A percentile compares a stretch with the other conserved stretches of the same genome.
phyloP scores from a whole-genome alignment of 495 filamentous ascomycete genomes.

The Penicillium longicatenatum region DNA sequence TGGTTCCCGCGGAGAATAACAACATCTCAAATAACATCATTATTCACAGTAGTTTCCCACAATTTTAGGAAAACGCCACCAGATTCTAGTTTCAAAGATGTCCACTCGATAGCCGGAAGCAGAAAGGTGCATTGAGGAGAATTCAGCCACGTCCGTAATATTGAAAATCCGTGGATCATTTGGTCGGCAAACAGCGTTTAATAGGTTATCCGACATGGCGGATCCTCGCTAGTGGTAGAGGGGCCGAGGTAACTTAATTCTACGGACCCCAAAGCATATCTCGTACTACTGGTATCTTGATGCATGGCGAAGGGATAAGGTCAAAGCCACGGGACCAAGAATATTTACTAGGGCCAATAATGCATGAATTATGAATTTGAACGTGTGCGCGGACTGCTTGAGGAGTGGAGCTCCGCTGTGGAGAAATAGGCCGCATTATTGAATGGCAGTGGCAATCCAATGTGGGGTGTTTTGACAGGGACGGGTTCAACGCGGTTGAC shows the following conservation, averaged over 20 bases:
- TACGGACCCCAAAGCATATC: neutral
- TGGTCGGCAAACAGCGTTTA: neutral
- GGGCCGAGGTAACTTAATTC: neutral
- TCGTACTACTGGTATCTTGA: neutral
- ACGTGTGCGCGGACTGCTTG: neutral
- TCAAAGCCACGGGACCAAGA: neutral
- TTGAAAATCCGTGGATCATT: neutral
- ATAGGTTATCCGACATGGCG: neutral
- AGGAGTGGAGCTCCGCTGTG: neutral
- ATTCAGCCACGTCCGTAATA: neutral
- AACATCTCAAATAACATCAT: neutral
- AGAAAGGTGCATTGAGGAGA: neutral
- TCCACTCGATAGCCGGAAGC: neutral
- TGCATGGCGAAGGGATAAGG: neutral
- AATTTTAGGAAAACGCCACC: neutral
- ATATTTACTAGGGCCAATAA: neutral
- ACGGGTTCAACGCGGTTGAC: slow-evolving; percentile 4
- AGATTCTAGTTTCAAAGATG: neutral
- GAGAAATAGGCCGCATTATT: slow-evolving; percentile 11
- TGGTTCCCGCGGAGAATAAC: neutral
- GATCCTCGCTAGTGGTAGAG: neutral
- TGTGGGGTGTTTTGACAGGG: slow-evolving; percentile 11
- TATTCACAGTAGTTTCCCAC: neutral
- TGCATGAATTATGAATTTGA: neutral
- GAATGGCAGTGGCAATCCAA: slow-evolving; percentile 7